A percentile compares a stretch with the other conserved stretches of the same genome.
These are phyloP conservation scores for Voacanga thouarsii DNA, from an alignment of 257 asterid species.

Conservation along the genomic window DNA sequence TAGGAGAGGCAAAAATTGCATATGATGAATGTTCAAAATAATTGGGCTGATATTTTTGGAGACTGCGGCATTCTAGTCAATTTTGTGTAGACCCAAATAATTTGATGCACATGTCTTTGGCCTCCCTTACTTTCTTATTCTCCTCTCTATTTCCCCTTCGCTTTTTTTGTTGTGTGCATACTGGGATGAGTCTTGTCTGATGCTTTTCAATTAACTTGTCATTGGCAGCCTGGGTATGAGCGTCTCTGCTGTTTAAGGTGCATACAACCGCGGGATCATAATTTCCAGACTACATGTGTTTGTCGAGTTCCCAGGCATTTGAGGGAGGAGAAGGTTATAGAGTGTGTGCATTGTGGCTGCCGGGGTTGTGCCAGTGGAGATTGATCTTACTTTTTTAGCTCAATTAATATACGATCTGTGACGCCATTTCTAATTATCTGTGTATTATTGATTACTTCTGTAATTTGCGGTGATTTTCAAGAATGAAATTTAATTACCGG, in stretches of 20 bases:
- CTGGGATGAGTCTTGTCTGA: not conserved
- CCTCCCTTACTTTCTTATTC: not conserved
- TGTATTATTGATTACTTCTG: not conserved
- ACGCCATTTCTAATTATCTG: not conserved
- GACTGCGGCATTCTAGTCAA: not conserved
- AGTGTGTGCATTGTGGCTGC: conserved; percentile 90
- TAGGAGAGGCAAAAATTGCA: not conserved
- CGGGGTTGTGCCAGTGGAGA: conserved; percentile 92
- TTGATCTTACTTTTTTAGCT: conserved; percentile 21
- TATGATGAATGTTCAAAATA: not conserved
- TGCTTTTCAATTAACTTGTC: no score
- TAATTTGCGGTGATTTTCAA: not conserved
- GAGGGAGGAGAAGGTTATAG: conserved; percentile 88
- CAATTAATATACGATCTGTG: not conserved
- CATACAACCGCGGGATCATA: conserved; percentile 95
- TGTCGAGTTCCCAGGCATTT: conserved; percentile 88
- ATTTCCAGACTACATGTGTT: conserved; percentile 80
- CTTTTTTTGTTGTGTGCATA: not conserved
- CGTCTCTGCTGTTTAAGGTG: conserved; percentile 90
- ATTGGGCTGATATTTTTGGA: not conserved
- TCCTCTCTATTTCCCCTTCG: not conserved
- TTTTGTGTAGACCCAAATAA: not conserved
- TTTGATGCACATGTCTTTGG: not conserved
- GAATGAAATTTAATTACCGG: not conserved
- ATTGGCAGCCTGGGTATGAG: conserved; percentile 55